Conservation (phyloP, 2,329 filamentous ascomycete species). For the Penicillium sp. region DNA sequence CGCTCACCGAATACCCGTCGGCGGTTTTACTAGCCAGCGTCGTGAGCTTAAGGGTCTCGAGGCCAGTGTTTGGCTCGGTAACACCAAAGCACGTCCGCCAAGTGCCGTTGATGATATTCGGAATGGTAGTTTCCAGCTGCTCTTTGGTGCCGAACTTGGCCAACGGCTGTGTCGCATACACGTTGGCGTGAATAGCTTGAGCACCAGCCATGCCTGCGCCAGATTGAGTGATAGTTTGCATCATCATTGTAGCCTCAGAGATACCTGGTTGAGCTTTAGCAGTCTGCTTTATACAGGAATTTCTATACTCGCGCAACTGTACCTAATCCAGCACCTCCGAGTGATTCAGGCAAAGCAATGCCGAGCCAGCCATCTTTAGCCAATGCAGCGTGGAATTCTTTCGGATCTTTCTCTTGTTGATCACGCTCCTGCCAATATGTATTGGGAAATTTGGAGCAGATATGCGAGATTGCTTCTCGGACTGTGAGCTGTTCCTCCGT, state of each 20-base stretch:
- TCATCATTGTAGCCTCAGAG: constrained; percentile 81
- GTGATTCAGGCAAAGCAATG: constrained; percentile 71
- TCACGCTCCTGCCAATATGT: constrained; percentile 74
- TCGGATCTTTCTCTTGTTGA: constrained; percentile 67
- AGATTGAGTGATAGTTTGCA: constrained; percentile 73
- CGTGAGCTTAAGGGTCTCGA: constrained; percentile 71
- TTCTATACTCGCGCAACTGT: not conserved
- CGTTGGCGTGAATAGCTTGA: constrained; percentile 58
- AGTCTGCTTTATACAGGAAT: not conserved
- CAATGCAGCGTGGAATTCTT: constrained; percentile 72
- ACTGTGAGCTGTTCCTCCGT: constrained; percentile 71
- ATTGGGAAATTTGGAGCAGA: constrained; percentile 70
- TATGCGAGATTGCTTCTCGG: constrained; percentile 64
- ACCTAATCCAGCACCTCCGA: constrained; percentile 71
- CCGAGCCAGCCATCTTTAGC: constrained; percentile 78
- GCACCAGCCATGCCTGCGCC: constrained; percentile 75
- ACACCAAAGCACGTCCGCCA: constrained; percentile 78
- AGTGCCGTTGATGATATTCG: constrained; percentile 68
- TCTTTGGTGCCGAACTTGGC: constrained; percentile 68
- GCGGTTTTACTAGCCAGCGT: constrained; percentile 64
- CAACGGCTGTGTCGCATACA: constrained; percentile 64
- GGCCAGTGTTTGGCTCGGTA: constrained; percentile 77
- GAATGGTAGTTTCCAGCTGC: constrained; percentile 64
- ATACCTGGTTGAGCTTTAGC: constrained; percentile 50
- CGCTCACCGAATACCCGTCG: constrained; percentile 64